Evolutionary conservation across 148 eudicot species (phyloP).

Genomic region (Vaccinium vitisidaea): DNA sequence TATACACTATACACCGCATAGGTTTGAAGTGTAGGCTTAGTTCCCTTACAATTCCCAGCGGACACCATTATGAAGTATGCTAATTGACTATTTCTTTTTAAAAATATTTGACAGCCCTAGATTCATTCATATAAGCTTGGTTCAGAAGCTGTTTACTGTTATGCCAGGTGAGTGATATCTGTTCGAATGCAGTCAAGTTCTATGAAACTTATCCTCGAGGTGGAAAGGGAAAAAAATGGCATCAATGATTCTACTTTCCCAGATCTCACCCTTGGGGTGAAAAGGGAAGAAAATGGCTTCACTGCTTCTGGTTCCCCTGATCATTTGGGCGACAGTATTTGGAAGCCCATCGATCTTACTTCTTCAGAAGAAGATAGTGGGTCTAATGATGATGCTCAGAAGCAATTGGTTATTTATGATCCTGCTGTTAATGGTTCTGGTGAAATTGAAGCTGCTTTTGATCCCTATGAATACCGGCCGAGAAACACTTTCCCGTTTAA

Average conservation of each 20-base stretch:
- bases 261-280: neutral
- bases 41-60: neutral
- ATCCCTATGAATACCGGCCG: neutral
- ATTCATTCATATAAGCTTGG: neutral
- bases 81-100: neutral
- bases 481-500: slow-evolving; percentile 23
- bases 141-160: neutral
- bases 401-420: slow-evolving; percentile 61
- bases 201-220: slow-evolving; percentile 21
- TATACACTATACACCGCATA: neutral
- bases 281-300: slow-evolving; percentile 23
- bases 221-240: slow-evolving; percentile 22
- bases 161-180: slow-evolving; percentile 11
- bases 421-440: slow-evolving; percentile 31
- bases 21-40: neutral
- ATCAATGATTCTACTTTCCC: slow-evolving; percentile 16
- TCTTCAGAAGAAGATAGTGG: slow-evolving; percentile 34
- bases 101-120: neutral
- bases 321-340: slow-evolving; percentile 28
- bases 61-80: too few relatives aligned
- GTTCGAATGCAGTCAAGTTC: slow-evolving; percentile 24
- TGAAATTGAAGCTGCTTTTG: neutral
- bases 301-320: slow-evolving; percentile 21
- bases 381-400: slow-evolving; percentile 28
- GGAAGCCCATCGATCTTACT: slow-evolving; percentile 26